Evolutionary conservation across 2,329 filamentous ascomycete species (phyloP), one percentile per base, ranked within the genome.

Genomic region (Claviceps sp.): DNA sequence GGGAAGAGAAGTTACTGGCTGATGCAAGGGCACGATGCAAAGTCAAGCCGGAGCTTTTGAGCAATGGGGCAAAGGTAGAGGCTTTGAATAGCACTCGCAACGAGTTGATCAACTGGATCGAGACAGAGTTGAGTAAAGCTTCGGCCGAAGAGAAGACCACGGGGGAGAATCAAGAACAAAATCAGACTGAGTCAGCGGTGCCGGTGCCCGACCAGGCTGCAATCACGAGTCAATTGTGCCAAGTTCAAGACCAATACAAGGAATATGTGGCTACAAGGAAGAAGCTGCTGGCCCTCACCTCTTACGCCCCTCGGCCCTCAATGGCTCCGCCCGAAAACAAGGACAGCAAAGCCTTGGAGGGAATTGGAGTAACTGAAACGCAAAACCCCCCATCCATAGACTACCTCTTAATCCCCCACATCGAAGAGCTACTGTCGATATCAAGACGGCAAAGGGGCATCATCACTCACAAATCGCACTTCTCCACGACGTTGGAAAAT

Each of bases 21-120:
- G 73, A 74, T 41, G 68, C 75, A 19, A 73, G 68, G 54, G 62
- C 68, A 48, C 64, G 64, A 43, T 64, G 65, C 5, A 64, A 69
- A 17, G 60, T 63, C 43, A 63, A 67, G 8, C 66, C 68, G 1
- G 65, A 66, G 42, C 61, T 61, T 17, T 58, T 73, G 41, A 67
- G 66, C 54, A 64, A 67, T 42, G 61, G 62, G 3, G 62, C 68
- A 16, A 77, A 75, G 55, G 57, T 80, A 2, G 68, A 72, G 47
- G 81, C 81, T 14, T 65, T 85, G 10, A 73, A 72, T 43, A 67
- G 67, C 7, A 78, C 81, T 11, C 73, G 82, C 16, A 74, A 76
- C 50, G 77, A 79, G 55, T 70, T 85, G 49, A 84, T 85, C 54
- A 70, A 66, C 52, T 85, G 81, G 81, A 82, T 85, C 52, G 81